Percentiles rank a stretch among this genome's conserved stretches.
Conservation (phyloP, 2,329 filamentous ascomycete species). For the Colletotrichum plurivorum region DNA sequence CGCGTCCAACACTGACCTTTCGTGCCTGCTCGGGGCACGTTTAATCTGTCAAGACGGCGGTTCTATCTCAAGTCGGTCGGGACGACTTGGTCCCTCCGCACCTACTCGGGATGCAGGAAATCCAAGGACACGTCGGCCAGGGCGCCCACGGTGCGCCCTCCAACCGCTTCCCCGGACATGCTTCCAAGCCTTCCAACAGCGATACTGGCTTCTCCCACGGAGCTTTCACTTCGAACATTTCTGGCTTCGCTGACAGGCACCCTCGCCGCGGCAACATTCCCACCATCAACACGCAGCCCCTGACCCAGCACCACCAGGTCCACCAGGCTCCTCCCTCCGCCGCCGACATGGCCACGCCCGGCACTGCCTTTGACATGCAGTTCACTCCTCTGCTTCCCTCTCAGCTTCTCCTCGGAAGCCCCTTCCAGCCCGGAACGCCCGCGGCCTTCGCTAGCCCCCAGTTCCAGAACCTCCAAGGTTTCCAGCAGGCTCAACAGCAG, state of each 20-base stretch:
- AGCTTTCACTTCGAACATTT: constrained; percentile 89
- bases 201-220: constrained; percentile 94
- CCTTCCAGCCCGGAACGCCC: constrained; percentile 95
- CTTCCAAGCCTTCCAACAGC: constrained; percentile 85
- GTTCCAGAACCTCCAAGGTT: constrained; percentile 87
- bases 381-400: constrained; percentile 97
- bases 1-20: constrained; percentile 46
- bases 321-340: constrained; percentile 64
- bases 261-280: constrained; percentile 89
- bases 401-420: constrained; percentile 93
- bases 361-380: constrained; percentile 96
- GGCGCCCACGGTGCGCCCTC: constrained; percentile 69
- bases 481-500: constrained; percentile 72
- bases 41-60: constrained; percentile 82
- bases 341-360: constrained; percentile 86
- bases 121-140: constrained; percentile 75
- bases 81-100: constrained; percentile 90
- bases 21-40: constrained; percentile 70
- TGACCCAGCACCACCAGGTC: constrained; percentile 48
- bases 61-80: constrained; percentile 82
- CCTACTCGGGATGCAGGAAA: constrained; percentile 92
- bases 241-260: constrained; percentile 89
- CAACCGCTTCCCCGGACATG: constrained; percentile 77
- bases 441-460: constrained; percentile 91
- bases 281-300: constrained; percentile 82